Evolutionary conservation across 805 yeast genomes (phyloP).

Genomic region (Wickerhamomyces xylosicus): DNA sequence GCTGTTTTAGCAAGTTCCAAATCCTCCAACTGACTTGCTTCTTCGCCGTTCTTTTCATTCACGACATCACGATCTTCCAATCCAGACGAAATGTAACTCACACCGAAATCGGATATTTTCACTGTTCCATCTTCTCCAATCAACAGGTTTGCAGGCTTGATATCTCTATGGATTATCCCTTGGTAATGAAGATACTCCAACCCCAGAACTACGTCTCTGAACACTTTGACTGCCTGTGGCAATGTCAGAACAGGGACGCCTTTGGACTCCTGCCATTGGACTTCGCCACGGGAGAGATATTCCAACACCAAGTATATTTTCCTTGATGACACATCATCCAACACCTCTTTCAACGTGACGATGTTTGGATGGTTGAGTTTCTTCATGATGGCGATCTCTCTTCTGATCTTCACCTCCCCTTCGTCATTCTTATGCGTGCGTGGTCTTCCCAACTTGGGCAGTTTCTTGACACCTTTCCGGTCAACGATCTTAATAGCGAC

Average conservation of each 20-base stretch:
- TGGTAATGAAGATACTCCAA: conserved; percentile 84
- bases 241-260: conserved; percentile 63
- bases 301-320: conserved; percentile 88
- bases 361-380: conserved; percentile 88
- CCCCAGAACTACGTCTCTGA: conserved; percentile 80
- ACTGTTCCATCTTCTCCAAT: conserved; percentile 62
- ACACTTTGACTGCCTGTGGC: conserved; percentile 56
- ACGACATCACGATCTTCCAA: conserved; percentile 28
- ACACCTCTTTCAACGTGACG: conserved; percentile 76
- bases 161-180: conserved; percentile 90
- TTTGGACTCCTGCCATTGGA: conserved; percentile 57
- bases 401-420: conserved; percentile 39
- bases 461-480: conserved; percentile 42
- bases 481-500: conserved; percentile 95
- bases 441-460: conserved; percentile 25
- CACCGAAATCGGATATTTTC: conserved; percentile 95
- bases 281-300: conserved; percentile 84
- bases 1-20: conserved; percentile 90
- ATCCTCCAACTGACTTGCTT: conserved; percentile 31
- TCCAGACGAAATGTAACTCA: conserved; percentile 57
- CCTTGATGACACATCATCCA: conserved; percentile 75
- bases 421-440: conserved; percentile 9
- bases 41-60: not conserved
- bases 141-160: conserved; percentile 86
- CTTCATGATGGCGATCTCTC: conserved; percentile 90